These are phyloP conservation scores for Leptomonas seymouri DNA, from an alignment of 208 protist species.

Conservation along the genomic window DNA sequence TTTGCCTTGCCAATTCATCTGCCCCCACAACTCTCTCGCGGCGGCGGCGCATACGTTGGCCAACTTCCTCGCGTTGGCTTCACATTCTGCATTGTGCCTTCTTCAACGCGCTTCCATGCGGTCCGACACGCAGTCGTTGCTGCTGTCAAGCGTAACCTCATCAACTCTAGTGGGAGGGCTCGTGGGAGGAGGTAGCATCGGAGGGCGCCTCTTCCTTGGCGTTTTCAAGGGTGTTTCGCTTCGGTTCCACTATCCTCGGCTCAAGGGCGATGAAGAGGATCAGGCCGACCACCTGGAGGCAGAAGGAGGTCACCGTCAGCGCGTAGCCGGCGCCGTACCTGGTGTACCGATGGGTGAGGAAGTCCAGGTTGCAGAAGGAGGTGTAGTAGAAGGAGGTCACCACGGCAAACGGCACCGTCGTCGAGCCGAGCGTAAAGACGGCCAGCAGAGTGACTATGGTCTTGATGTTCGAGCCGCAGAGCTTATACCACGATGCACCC, in stretches of 20 bases:
- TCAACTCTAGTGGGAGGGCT: slow-evolving; percentile 1
- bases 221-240: neutral
- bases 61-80: no score
- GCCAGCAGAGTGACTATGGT: slow-evolving; percentile 30
- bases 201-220: slow-evolving; percentile 8
- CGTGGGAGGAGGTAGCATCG: slow-evolving; percentile 12
- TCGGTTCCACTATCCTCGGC: slow-evolving; percentile 24
- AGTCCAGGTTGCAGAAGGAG: slow-evolving; percentile 53
- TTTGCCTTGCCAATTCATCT: no score
- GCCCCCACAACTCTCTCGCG: no score
- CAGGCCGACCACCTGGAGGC: slow-evolving; percentile 46
- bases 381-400: slow-evolving; percentile 61
- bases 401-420: slow-evolving; percentile 52
- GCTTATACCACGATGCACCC: slow-evolving; percentile 35
- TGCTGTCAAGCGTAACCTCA: no score
- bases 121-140: no score
- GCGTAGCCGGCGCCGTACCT: slow-evolving; percentile 55
- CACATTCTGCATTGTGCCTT: no score
- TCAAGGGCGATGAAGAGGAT: slow-evolving; percentile 52
- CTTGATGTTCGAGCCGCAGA: slow-evolving; percentile 48
- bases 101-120: no score
- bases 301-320: slow-evolving; percentile 49
- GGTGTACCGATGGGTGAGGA: slow-evolving; percentile 30
- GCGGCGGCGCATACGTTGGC: no score
- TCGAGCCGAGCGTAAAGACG: slow-evolving; percentile 47